Base-by-base conservation (phyloP, 495 filamentous ascomycete genomes). In the Terfezia claveryi region DNA sequence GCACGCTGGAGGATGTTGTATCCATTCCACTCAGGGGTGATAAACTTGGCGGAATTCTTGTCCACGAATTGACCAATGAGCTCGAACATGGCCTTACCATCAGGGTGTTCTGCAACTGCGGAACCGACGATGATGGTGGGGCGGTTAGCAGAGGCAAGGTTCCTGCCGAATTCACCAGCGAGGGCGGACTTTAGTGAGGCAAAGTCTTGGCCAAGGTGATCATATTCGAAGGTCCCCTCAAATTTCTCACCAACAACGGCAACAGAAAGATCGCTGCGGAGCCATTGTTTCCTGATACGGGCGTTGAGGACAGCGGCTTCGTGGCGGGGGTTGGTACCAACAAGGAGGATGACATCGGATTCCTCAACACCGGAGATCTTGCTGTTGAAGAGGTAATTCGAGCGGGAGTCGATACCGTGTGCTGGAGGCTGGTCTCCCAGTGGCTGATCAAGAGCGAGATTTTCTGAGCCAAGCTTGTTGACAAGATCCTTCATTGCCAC, bases 111-210 rank as follows among this genome's bases (percentile, higher is more conserved):
- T 36, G 80, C 81, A 41, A 86, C 84, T 59, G 82, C 83, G 55
- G 85, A 91, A 52, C 91, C 91, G 52, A 96, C 78, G 52, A 98
- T 78, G 64, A 98, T 94, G 85, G 96, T 93, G 41, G 91, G 91
- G 59, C 77, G 76, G 76, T 93, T 78, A 37, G 91, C 91, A n/a
- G 77, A 70, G 59, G 79, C 74, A 52, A 98, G 82, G 71, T 85
- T 87, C 76, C 93, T 85, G 64, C 91, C 87, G 65, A 92, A 98
- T 4, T 76, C 67, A 16, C 91, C 89, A n/a, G 82, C 68, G 27
- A 98, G 77, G 50, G 83, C 83, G 58, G 79, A 74, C 74, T 95
- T 94, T 49, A 98, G 69, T 55, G 85, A 74, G 27, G 75, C 74
- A 44, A 81, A 73, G 66, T 91, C 81, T 23, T 76, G 68, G 50